These are phyloP conservation scores for Leptoxyphium fumago DNA, from an alignment of 2,329 filamentous ascomycete species.

Conservation along the genomic window DNA sequence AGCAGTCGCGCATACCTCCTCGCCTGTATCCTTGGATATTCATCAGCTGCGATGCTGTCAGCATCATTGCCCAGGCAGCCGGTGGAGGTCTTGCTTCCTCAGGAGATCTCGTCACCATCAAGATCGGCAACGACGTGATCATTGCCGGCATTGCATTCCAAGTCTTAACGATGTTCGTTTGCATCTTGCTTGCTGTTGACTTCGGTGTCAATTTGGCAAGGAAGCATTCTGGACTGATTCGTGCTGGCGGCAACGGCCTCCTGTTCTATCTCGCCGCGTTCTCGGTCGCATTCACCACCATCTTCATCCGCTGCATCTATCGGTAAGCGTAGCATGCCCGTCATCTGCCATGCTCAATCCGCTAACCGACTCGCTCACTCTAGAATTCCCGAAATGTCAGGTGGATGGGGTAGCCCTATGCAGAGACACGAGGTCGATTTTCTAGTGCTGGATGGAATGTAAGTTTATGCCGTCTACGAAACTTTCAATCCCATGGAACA, in stretches of 20 bases:
- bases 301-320: constrained; percentile 52
- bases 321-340: constrained; percentile 20
- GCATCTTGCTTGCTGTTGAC: constrained; percentile 27
- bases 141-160: constrained; percentile 31
- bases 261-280: constrained; percentile 42
- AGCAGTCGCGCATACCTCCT: constrained; percentile 27
- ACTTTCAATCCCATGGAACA: too few species aligned
- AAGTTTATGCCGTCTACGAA: too few species aligned
- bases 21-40: constrained; percentile 36
- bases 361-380: not conserved
- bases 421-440: too few species aligned
- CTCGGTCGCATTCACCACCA: constrained; percentile 43
- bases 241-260: constrained; percentile 24
- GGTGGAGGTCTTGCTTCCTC: constrained; percentile 29
- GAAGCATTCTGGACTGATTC: constrained; percentile 2
- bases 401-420: too few species aligned
- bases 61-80: constrained; percentile 29
- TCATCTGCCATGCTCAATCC: too few species aligned
- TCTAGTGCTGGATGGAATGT: too few species aligned
- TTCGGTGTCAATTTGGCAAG: constrained; percentile 17
- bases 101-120: constrained; percentile 18
- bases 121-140: constrained; percentile 28
- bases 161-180: constrained; percentile 28
- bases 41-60: constrained; percentile 33
- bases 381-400: not conserved